Base-by-base conservation (phyloP, 2,329 filamentous ascomycete species). In the Ophiocordyceps camponoti-leonardi region DNA sequence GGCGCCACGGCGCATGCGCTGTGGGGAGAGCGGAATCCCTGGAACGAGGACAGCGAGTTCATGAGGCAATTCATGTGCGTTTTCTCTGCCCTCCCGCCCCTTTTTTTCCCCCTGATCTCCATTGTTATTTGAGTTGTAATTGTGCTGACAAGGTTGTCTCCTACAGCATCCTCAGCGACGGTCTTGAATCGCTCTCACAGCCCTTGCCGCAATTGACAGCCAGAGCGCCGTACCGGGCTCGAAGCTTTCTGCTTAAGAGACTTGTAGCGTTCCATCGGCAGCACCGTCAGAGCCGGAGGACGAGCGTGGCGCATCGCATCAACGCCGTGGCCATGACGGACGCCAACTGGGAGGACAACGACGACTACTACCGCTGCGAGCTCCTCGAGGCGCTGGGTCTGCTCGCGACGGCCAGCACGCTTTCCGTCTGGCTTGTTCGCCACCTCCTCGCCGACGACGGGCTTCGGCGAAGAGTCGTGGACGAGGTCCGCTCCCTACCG, bases 341-440 rank as follows among this genome's bases (percentile, higher is more conserved):
- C 33, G 49, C 51, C 1, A 16, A 56, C 43, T 60, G 58, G 58
- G 56, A 59, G 30, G 53, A 44, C 12, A 60, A 59, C 47, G 48
- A 49, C 4, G 58, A 60, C 46, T 60, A 60, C 45, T 60, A 56
- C 46, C 53, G 56, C 10, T 55, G 58, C 19, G 58, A 60, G 45
- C 56, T 60, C 50, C 55, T 60, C 33, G 55, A 57, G 31, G 57
- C 57, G 4, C 51, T 60, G 14, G 58, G 58, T 11, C 53, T 60
- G 1, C 49, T 60, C 2, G 54, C 55, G 10, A 60, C 58, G 0
- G 55, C 58, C 1, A 59, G 57, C 46, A 59, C 57, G 1, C 52
- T 60, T 11, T 49, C 53, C 8, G 55, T 57, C 22, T 60, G 58
- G 58, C 51, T 60, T 6, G 48, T 55, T 26, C 54, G 58, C 13